phyloP scores from a whole-genome alignment of 768 basidiomycete species.

The Cubamyces sp. region DNA sequence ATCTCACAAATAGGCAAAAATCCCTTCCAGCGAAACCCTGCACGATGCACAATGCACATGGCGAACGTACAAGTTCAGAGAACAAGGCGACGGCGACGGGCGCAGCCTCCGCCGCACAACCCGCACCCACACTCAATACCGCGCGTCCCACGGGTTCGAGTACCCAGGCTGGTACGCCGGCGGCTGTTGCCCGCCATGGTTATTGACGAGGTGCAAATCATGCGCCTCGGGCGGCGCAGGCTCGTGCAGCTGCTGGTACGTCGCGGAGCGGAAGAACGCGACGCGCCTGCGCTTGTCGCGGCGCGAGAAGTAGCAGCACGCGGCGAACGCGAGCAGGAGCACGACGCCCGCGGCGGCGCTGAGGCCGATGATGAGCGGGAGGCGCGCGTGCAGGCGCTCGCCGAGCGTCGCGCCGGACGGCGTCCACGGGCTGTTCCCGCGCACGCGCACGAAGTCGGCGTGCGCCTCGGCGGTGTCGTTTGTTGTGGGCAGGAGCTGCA shows the following conservation, averaged over 20 bases:
- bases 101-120: neutral
- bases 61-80: neutral
- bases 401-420: constrained; percentile 34
- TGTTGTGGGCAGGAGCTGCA: constrained; percentile 66
- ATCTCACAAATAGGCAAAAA: too few relatives aligned
- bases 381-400: constrained; percentile 62
- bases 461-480: constrained; percentile 45
- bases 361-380: constrained; percentile 73
- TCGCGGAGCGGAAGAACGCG: constrained; percentile 25
- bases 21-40: neutral
- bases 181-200: neutral
- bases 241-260: constrained; percentile 37
- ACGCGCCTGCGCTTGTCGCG: constrained; percentile 1
- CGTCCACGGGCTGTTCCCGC: constrained; percentile 28
- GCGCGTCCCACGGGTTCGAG: constrained; percentile 34
- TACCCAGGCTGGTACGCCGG: constrained; percentile 18
- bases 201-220: constrained; percentile 32
- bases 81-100: neutral
- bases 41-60: neutral
- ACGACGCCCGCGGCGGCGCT: constrained; percentile 66
- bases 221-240: constrained; percentile 37
- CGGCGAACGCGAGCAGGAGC: constrained; percentile 45
- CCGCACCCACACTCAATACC: constrained; percentile 18
- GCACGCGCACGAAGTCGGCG: constrained; percentile 39
- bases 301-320: constrained; percentile 20